Evolutionary conservation across 2,329 filamentous ascomycete genomes (phyloP).

Genomic region (Sporothrix inflata): DNA sequence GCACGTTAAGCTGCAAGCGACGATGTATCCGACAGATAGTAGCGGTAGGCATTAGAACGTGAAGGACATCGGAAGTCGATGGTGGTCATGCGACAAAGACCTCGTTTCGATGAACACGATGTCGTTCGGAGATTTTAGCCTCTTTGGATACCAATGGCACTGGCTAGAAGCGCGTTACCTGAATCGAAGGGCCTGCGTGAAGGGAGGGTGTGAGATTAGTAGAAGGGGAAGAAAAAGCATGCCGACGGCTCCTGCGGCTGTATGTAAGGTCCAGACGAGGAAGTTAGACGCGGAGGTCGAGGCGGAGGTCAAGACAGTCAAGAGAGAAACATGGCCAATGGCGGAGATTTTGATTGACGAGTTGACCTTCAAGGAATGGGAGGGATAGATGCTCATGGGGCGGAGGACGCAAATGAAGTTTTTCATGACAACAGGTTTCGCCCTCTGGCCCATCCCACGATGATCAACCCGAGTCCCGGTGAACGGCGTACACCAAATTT

Average conservation of each 20-base stretch:
- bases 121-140: constrained; percentile 13
- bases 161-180: not conserved
- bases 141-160: not conserved
- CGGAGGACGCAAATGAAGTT: not conserved
- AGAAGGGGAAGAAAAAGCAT: too few relatives aligned
- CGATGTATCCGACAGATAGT: not conserved
- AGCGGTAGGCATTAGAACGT: not conserved
- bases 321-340: not conserved
- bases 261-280: not conserved
- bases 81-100: constrained; percentile 7
- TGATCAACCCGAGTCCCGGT: not conserved
- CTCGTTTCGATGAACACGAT: not conserved
- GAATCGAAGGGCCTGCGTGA: not conserved
- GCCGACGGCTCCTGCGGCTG: not conserved
- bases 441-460: not conserved
- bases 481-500: not conserved
- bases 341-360: not conserved
- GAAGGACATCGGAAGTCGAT: not conserved
- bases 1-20: not conserved
- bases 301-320: not conserved
- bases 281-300: not conserved
- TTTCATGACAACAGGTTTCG: not conserved
- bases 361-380: not conserved
- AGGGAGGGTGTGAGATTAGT: constrained; percentile 15
- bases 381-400: not conserved